Percentiles rank a stretch among this genome's conserved stretches.
phyloP scores from a whole-genome alignment of 805 yeast species.

The Candida tallmaniae region DNA sequence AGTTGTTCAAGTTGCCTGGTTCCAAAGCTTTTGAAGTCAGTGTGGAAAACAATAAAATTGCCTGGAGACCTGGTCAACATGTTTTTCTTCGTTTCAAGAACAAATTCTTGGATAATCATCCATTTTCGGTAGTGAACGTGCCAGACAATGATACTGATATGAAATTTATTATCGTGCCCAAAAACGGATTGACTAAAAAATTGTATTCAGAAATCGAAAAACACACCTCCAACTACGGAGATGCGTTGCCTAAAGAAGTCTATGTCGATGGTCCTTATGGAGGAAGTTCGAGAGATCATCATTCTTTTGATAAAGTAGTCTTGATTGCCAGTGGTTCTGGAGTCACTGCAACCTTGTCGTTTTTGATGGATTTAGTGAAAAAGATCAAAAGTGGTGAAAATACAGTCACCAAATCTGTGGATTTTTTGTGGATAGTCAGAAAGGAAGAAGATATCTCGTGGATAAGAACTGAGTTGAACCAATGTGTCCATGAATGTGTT shows the following conservation, averaged over 20 bases:
- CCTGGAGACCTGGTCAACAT: conserved; percentile 56
- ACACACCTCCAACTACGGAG: conserved; percentile 6
- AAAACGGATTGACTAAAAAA: conserved; percentile 42
- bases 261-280: conserved; percentile 58
- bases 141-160: conserved; percentile 23
- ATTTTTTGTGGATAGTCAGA: conserved; percentile 44
- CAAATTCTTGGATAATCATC: conserved; percentile 49
- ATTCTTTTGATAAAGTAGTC: conserved; percentile 40
- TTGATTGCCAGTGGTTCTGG: conserved; percentile 50
- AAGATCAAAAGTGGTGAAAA: conserved; percentile 11
- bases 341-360: conserved; percentile 47
- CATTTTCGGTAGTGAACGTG: conserved; percentile 46
- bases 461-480: conserved; percentile 33
- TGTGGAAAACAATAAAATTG: conserved; percentile 27
- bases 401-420: conserved; percentile 21
- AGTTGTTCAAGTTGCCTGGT: conserved; percentile 20
- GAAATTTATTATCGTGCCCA: conserved; percentile 43
- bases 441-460: conserved; percentile 30
- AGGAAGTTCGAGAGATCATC: conserved; percentile 42
- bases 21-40: conserved; percentile 28
- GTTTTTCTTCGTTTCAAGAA: conserved; percentile 42
- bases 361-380: conserved; percentile 23
- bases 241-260: conserved; percentile 24
- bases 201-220: conserved; percentile 29
- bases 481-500: conserved; percentile 20